These are phyloP conservation scores for Leccinum subgranulosum DNA, from an alignment of 768 basidiomycete genomes.

Conservation along the genomic window DNA sequence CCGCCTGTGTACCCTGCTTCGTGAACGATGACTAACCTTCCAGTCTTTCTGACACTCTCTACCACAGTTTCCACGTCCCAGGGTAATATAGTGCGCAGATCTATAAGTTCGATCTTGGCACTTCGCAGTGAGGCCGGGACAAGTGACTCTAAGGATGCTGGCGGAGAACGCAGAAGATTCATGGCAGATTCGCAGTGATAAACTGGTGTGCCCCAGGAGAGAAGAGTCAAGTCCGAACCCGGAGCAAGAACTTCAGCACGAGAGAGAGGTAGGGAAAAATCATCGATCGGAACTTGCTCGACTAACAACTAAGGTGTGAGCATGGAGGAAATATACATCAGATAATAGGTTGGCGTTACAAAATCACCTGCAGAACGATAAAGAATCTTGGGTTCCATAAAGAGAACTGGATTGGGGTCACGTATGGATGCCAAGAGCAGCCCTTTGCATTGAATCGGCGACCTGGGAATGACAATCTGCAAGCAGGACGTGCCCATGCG, in stretches of 20 bases:
- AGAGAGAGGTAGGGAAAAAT: slow-evolving; percentile 80
- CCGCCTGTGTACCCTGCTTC: slow-evolving; percentile 88
- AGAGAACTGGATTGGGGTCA: slow-evolving; percentile 91
- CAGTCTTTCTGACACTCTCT: slow-evolving; percentile 82
- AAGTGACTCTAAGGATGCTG: slow-evolving; percentile 55
- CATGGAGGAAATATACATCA: neutral
- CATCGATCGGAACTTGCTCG: slow-evolving; percentile 90
- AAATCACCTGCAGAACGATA: slow-evolving; percentile 79
- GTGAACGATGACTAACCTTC: slow-evolving; percentile 84
- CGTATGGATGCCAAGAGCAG: slow-evolving; percentile 82
- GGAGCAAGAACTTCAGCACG: slow-evolving; percentile 71
- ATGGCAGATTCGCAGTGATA: slow-evolving; percentile 88
- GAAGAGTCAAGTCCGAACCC: slow-evolving; percentile 83
- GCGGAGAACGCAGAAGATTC: slow-evolving; percentile 66
- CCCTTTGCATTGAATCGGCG: slow-evolving; percentile 95
- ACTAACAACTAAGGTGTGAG: slow-evolving; percentile 39
- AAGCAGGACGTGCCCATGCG: neutral
- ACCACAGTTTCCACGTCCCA: slow-evolving; percentile 82
- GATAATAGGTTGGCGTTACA: neutral
- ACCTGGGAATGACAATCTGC: slow-evolving; percentile 84
- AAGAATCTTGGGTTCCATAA: slow-evolving; percentile 93
- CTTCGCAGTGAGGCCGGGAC: slow-evolving; percentile 62
- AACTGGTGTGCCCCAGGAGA: slow-evolving; percentile 92
- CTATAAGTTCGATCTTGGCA: slow-evolving; percentile 84
- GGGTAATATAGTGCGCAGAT: slow-evolving; percentile 84